Evolutionary conservation across 495 filamentous ascomycete species (phyloP), one percentile per base, ranked within the genome.

Genomic region (Friedmanniomyces endolithicus): DNA sequence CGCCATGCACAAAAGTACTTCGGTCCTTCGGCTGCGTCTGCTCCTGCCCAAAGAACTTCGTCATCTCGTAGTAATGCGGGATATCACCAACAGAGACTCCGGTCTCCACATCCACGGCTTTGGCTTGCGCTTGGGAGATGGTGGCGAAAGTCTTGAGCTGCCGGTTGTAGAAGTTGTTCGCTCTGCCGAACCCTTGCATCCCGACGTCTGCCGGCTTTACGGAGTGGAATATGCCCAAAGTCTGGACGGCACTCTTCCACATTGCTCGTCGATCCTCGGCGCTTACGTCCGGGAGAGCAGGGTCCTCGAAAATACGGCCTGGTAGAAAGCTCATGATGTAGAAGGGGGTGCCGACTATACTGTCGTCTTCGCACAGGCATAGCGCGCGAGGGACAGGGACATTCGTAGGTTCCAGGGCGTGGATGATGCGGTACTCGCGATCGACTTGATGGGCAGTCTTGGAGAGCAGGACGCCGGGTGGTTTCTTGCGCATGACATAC

Each of bases 321-420:
- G 90, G 85, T 48, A 96, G 73, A 65, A 90, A 96, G 58, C 85
- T 80, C 90, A 98, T 96, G 57, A 97, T 85, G 69, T 96, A 97
- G 70, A 98, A 98, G 14, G 86, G 78, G 3, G 89, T 97, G 23
- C 87, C 92, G 60, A 97, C 73, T 3, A 98, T 79, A 34, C 61
- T 69, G 34, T 66, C 63, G 66, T 98, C 90, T 61, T 89, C 80
- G 71, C 92, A 98, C 12, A 97, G 78, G 64, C 84, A 86, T 65
- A 88, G 83, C 1, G 88, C 78, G 66, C 79, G 83, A 14, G 92
- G 90, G 0, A 94, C 88, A 0, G 90, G 88, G 25, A 98, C 88
- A 67, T 87, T 80, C 17, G 86, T 90, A 20, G 72, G 64, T 19
- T 53, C 78, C 17, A 98, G 75, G 0, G 90, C 89, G 65, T 85